Percentiles rank a stretch among this genome's conserved stretches.
These are phyloP conservation scores for Coelastrella sp. DNA, from an alignment of 139 green algal genomes.

Conservation along the genomic window DNA sequence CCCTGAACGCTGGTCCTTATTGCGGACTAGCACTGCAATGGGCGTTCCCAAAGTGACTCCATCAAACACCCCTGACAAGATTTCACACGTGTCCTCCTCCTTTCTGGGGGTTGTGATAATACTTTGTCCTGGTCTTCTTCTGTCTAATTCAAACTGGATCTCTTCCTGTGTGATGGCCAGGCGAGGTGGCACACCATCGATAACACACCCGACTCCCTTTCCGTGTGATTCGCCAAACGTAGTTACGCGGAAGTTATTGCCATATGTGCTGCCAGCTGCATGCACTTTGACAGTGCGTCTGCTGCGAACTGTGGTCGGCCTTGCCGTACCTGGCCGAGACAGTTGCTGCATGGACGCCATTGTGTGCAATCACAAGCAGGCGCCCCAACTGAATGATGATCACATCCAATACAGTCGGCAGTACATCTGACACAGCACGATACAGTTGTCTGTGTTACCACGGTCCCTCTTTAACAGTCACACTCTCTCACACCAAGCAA, in stretches of 20 bases:
- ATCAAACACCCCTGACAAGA: slow-evolving; percentile 87
- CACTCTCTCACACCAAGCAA: neutral
- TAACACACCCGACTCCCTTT: slow-evolving; percentile 95
- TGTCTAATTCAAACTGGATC: slow-evolving; percentile 89
- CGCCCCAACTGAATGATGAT: neutral
- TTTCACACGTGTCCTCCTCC: slow-evolving; percentile 94
- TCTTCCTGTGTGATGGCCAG: slow-evolving; percentile 88
- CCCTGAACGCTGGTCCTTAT: slow-evolving; percentile 93
- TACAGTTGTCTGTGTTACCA: too few relatives aligned
- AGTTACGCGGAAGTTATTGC: slow-evolving; percentile 92
- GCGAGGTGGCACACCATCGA: slow-evolving; percentile 95
- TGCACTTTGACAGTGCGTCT: slow-evolving; percentile 18
- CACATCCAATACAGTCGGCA: neutral
- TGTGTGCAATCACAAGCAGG: neutral
- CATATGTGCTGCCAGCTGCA: slow-evolving; percentile 87
- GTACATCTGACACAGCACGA: neutral
- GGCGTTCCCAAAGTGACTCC: slow-evolving; percentile 91
- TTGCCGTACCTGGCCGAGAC: slow-evolving; percentile 5
- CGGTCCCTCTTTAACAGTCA: neutral
- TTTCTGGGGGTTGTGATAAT: slow-evolving; percentile 97
- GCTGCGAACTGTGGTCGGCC: slow-evolving; percentile 17
- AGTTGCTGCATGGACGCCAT: slow-evolving; percentile 7
- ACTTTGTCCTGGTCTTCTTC: slow-evolving; percentile 93
- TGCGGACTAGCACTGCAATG: slow-evolving; percentile 95
- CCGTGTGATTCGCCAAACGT: slow-evolving; percentile 98